Evolutionary conservation across 116 monocot species (phyloP), one percentile per base, ranked within the genome.

Genomic region (Trichopus zeylanicus): DNA sequence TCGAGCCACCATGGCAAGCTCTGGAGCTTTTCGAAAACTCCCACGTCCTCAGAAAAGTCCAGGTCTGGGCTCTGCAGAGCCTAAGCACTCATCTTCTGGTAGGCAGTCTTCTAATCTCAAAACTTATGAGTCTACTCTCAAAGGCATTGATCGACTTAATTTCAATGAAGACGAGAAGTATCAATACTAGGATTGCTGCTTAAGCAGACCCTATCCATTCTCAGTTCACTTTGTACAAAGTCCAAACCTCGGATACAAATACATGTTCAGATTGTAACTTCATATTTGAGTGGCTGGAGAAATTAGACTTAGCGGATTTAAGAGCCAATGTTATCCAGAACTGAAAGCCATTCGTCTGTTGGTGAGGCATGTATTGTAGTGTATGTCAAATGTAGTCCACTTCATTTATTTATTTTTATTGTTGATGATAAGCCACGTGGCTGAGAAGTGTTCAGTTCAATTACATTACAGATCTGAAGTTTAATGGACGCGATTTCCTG

Each of bases 61-160:
- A 29, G 81, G 71, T 9, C 46, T 71, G 3, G 69, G 31, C 3
- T 77, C 85, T 7, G 46, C 48, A 15, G 85, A 84, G 16, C 68
- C 57, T 19, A 79, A 60, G 26, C 62, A 31, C 2, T 21, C 70
- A 39, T 73, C 77, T 15, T 81, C 90, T 61, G 60, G 73, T 22
- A 77, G 83, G 57, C 70, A 72, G 12, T 31, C 48, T 29, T 69
- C 76, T 22, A 74, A 68, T 54, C 30, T 60, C 20, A 83, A 51
- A 65, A 74, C 74, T 37, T 82, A 74, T 18, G 91, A 91, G 13
- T 68, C 91, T 23, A 57, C 83, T 4, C 79, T 85, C 28, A 75
- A 79, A 76, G 82, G 86, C 57, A 80, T 91, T 16, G 86, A 83
- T 46, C 33, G 80, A 26, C 91, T 91, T 51, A 71, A 74, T 65